Percentiles rank a stretch among this genome's conserved stretches.
Conservation (phyloP, 352 stramenopile species). For the Phytopythium vexans region DNA sequence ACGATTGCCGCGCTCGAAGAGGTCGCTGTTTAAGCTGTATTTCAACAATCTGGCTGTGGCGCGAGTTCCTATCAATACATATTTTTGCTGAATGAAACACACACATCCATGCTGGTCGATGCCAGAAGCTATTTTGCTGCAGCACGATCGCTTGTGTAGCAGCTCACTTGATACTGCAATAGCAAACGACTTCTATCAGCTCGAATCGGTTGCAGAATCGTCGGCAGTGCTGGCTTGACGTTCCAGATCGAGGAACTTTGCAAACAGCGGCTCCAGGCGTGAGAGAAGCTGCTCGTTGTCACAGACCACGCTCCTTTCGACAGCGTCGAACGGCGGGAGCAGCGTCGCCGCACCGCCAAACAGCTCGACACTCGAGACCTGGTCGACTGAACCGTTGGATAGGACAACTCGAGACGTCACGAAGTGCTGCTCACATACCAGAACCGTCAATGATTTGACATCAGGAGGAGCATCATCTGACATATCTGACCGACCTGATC, state of each 20-base stretch:
- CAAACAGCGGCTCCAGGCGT: conserved; percentile 35
- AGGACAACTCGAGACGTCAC: background rate
- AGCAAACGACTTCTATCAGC: too few species aligned
- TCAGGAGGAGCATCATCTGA: conserved; percentile 10
- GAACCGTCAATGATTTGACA: conserved; percentile 2
- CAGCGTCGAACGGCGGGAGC: conserved; percentile 24
- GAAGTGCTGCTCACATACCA: background rate
- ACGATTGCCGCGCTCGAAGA: conserved; percentile 1
- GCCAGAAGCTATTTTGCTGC: too few species aligned
- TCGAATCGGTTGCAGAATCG: too few species aligned
- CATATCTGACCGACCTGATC: background rate
- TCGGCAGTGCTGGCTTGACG: too few species aligned
- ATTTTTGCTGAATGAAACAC: too few species aligned
- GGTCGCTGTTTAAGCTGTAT: background rate
- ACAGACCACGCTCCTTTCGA: conserved; percentile 23
- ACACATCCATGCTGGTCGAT: too few species aligned
- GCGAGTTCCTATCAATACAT: too few species aligned
- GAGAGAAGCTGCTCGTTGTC: conserved; percentile 49
- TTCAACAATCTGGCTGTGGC: too few species aligned
- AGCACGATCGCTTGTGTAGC: too few species aligned
- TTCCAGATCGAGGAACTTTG: conserved; percentile 7
- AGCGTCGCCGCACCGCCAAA: conserved; percentile 52
- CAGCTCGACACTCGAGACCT: conserved; percentile 12
- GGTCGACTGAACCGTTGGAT: background rate
- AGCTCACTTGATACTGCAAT: too few species aligned